Evolutionary conservation across 805 yeast genomes (phyloP).

Genomic region (Wickerhamomyces canadensis): DNA sequence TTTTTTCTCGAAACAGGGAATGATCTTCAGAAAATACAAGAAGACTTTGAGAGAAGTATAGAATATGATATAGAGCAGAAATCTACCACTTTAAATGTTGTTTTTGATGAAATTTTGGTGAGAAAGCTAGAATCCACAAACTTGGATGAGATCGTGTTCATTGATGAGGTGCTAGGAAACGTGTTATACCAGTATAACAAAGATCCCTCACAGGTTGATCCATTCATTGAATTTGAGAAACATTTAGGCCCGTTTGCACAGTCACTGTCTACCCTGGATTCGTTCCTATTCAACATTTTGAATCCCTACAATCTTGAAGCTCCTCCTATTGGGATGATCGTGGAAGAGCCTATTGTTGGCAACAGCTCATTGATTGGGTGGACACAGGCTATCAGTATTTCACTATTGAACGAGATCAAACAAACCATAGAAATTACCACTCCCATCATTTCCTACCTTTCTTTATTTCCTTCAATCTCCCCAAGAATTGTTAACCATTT

Average conservation of each 20-base stretch:
- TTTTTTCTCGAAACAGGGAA: constrained; percentile 18
- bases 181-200: constrained; percentile 27
- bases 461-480: constrained; percentile 19
- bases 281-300: constrained; percentile 11
- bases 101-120: constrained; percentile 24
- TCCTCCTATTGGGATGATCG: not conserved
- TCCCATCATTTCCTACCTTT: constrained; percentile 8
- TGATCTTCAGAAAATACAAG: not conserved
- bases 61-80: constrained; percentile 16
- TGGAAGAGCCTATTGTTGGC: not conserved
- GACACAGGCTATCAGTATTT: constrained; percentile 10
- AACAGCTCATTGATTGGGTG: constrained; percentile 3
- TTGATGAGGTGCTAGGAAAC: constrained; percentile 38
- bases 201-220: constrained; percentile 7
- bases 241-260: constrained; percentile 9
- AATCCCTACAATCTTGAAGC: constrained; percentile 1
- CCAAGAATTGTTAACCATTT: constrained; percentile 23
- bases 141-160: constrained; percentile 20
- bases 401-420: constrained; percentile 5
- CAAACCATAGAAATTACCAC: not conserved
- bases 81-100: constrained; percentile 22
- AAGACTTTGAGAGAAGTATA: constrained; percentile 7
- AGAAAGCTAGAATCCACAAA: constrained; percentile 10
- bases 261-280: constrained; percentile 10
- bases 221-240: constrained; percentile 8